A percentile compares a stretch with the other conserved stretches of the same genome.
Evolutionary conservation across 164 flowering plant genomes (phyloP).

Genomic region (Hamamelis virginiana): DNA sequence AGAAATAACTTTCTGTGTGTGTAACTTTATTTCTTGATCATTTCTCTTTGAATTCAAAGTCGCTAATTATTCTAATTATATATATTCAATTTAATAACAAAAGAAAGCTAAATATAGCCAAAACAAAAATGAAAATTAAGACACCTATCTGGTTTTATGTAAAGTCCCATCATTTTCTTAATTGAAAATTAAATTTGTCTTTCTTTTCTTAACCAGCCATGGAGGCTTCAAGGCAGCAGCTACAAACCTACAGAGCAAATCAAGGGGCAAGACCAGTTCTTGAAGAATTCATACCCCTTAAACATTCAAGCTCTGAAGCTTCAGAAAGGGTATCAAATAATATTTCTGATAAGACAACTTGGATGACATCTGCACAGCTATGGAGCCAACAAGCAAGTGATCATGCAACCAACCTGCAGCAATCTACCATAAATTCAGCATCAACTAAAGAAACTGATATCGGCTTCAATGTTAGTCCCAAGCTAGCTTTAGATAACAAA

Average conservation of each 20-base stretch:
- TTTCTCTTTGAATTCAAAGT: constrained; percentile 1
- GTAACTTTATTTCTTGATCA: neutral
- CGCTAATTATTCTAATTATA: no score
- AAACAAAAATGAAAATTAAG: no score
- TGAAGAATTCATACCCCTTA: constrained; percentile 94
- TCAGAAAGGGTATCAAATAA: constrained; percentile 39
- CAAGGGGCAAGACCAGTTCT: constrained; percentile 60
- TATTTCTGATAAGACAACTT: constrained; percentile 68
- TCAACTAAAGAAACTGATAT: constrained; percentile 40
- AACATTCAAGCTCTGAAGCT: constrained; percentile 39
- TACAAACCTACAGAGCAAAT: constrained; percentile 46
- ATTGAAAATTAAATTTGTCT: neutral
- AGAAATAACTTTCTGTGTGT: constrained; percentile 11
- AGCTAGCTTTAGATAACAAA: constrained; percentile 56
- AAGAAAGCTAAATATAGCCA: no score
- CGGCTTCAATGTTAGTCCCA: constrained; percentile 41
- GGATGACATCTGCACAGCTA: constrained; percentile 88
- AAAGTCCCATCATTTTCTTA: no score
- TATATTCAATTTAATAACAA: no score
- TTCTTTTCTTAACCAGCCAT: constrained; percentile 47
- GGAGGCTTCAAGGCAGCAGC: constrained; percentile 83
- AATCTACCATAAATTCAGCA: constrained; percentile 16
- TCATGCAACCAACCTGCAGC: constrained; percentile 34
- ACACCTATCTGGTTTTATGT: no score
- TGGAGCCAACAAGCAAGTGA: constrained; percentile 73